Conservation (phyloP, 78 protist genomes). For the Dictyostelium capitatum region DNA sequence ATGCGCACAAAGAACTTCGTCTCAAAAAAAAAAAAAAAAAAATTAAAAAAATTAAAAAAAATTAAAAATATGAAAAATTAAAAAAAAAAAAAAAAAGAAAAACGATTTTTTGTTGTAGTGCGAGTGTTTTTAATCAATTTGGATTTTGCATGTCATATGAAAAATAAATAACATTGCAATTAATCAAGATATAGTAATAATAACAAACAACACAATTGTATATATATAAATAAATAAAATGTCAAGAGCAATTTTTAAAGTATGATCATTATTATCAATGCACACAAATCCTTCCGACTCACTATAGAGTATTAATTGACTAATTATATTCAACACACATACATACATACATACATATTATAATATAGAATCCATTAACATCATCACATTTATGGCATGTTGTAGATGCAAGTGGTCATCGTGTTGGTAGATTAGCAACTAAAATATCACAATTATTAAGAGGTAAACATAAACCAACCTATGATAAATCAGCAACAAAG, state of each 20-base stretch:
- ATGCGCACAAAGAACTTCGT: not conserved
- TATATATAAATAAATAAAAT: conserved; percentile 26
- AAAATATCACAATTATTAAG: conserved; percentile 65
- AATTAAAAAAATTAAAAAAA: not conserved
- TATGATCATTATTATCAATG: too few relatives aligned
- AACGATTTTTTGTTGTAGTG: not conserved
- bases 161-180: too few relatives aligned
- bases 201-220: not conserved
- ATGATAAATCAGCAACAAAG: conserved; percentile 26
- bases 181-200: not conserved
- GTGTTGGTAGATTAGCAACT: conserved; percentile 86
- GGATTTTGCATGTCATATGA: not conserved
- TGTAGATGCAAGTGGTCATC: conserved; percentile 80
- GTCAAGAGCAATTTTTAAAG: conserved; percentile 75
- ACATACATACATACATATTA: not conserved
- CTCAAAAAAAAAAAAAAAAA: not conserved
- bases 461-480: conserved; percentile 89
- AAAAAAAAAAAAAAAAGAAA: not conserved
- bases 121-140: not conserved
- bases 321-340: too few relatives aligned
- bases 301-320: too few relatives aligned
- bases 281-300: too few relatives aligned
- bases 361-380: conserved; percentile 75
- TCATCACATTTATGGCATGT: conserved; percentile 84
- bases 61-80: not conserved